Base-by-base conservation (phyloP, 768 basidiomycete species). In the Suillus sp. region DNA sequence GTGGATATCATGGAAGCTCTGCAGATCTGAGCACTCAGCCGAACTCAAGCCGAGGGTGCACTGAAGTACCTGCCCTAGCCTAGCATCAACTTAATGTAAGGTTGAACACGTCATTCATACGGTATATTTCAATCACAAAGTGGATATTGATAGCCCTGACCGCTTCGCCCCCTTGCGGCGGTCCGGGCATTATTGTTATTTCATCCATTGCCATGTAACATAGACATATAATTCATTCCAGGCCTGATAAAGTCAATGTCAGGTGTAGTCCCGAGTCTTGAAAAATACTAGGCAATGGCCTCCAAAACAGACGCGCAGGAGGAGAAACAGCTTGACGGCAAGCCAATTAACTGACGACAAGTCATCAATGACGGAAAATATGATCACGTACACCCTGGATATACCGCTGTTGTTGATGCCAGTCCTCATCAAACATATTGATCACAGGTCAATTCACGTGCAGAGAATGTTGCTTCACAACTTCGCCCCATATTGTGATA, bases 1-100 rank as follows among this genome's bases (percentile, higher is more conserved):
- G 57, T 27, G 10, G 37, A 38, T 25, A 47, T 43, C 71, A 67
- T 69, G 50, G 30, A 16, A 25, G 14, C 11, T 20, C 20, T n/a
- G n/a, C n/a, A n/a, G n/a, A n/a, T n/a, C n/a, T 30, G 13, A 35
- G 18, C 18, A 51, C 16, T 38, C 37, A 25, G 22, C 55, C 35
- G 35, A 38, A 22, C 37, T 35, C 7, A 8, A 50, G 27, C 48
- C 27, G 22, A 47, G 13, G 11, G 47, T 5, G n/a, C n/a, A 11
- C 10, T 25, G 25, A 16, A 9, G 48, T 27, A 2, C 47, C 45
- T 43, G 16, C 16, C 40, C 40, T 40, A 8, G 40, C 40, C 20
- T 43, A 43, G 45, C 22, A 5, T 14, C 22, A 48, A 25, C 47
- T 47, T 50, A 50, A 10, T 16, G 6, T 27, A 30, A 30, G 43